Conservation (phyloP, 2,329 filamentous ascomycete species). For the Colletotrichum gloeosporioides region DNA sequence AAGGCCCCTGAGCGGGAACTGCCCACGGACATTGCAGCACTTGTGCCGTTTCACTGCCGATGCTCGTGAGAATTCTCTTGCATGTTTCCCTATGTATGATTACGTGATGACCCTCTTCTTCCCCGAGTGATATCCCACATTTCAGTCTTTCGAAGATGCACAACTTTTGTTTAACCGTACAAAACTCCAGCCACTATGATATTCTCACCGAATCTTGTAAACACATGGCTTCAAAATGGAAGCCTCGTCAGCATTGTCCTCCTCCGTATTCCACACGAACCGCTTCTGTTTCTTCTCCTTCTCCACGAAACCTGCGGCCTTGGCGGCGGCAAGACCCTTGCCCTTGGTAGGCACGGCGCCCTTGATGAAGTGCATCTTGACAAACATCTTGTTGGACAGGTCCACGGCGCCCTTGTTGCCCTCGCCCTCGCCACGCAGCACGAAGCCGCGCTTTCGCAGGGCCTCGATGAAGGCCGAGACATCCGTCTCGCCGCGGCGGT, state of each 20-base stretch:
- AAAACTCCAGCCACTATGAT: neutral
- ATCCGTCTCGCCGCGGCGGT: slow-evolving; percentile 76
- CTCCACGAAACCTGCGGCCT: slow-evolving; percentile 56
- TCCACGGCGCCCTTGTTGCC: slow-evolving; percentile 65
- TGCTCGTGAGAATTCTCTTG: neutral
- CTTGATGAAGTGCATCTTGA: slow-evolving; percentile 95
- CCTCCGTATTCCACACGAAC: slow-evolving; percentile 64
- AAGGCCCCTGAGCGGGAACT: neutral
- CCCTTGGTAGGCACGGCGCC: slow-evolving; percentile 75
- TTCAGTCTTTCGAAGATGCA: neutral
- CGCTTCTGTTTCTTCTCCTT: slow-evolving; percentile 56
- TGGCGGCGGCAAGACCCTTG: slow-evolving; percentile 69
- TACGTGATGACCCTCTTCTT: neutral
- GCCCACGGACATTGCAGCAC: neutral
- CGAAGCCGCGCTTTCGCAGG: slow-evolving; percentile 79
- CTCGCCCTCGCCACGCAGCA: slow-evolving; percentile 70
- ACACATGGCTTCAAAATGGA: slow-evolving; percentile 88
- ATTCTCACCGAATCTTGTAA: slow-evolving; percentile 80
- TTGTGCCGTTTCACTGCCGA: neutral
- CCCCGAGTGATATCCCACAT: neutral
- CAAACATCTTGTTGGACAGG: slow-evolving; percentile 96
- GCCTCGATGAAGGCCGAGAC: slow-evolving; percentile 87
- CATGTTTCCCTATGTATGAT: neutral
- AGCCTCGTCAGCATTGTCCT: slow-evolving; percentile 64
- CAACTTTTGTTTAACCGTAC: neutral